Base-by-base conservation (phyloP, 2,329 filamentous ascomycete genomes). In the Fusarium guadeloupense region DNA sequence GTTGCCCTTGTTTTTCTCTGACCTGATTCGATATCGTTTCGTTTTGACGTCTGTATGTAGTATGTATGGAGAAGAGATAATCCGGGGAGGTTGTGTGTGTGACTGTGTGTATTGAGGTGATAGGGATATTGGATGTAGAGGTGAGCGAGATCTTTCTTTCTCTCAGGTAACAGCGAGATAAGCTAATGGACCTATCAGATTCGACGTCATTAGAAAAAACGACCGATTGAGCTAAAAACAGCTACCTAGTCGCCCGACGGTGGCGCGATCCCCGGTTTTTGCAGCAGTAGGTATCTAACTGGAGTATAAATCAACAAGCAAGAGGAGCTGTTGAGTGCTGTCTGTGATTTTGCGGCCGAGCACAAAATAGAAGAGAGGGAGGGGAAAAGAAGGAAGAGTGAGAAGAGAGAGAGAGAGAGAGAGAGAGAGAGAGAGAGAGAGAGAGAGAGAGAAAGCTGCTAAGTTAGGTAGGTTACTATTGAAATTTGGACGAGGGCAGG, bases 141-240 rank as follows among this genome's bases (percentile, higher is more conserved):
- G 56, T 31, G 31, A 48, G 43, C 35, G 31, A 48, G 43, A 50
- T 59, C 52, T 61, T 55, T 37, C 39, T 48, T 21, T 46, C 51
- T 57, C 60, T 83, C 69, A 83, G 73, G 81, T 83, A 74, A 83
- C 78, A 62, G 81, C 80, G 73, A 85, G 81, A 84, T 84, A 83
- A 82, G 82, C 78, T 74, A 78, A 50, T 28, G 49, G 76, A 76
- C 78, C 83, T 83, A 82, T 83, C 78, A 76, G 78, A 56, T 61
- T 62, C 46, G 46, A 64, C 77, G 81, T 84, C 83, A 85, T 85
- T 81, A 77, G 61, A 54, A 51, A 54, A 51, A 61, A 43, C 43
- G 52, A 30, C 46, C 51, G 35, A 61, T 34, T 39, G 54, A 26
- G 41, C 40, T 52, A 55, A 52, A 51, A 61, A 55, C 46, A 59